Evolutionary conservation across 2,329 filamentous ascomycete genomes (phyloP).

Genomic region (Leptographium flavum): DNA sequence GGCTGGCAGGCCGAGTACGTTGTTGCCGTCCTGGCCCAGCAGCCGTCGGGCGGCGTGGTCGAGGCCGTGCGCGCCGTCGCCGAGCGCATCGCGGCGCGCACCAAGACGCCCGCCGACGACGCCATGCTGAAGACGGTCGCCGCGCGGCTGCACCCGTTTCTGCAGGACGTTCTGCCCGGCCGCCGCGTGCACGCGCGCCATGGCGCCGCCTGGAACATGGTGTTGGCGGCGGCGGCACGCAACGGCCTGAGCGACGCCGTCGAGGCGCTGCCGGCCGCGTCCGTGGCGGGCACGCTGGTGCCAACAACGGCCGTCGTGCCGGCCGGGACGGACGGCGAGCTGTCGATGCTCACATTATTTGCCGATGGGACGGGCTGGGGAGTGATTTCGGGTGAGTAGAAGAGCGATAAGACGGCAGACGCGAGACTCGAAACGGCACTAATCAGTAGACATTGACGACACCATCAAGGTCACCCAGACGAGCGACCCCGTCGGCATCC

Average conservation of each 20-base stretch:
- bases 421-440: neutral
- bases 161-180: slow-evolving; percentile 61
- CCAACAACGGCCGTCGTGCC: slow-evolving; percentile 36
- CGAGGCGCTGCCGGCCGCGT: slow-evolving; percentile 33
- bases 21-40: slow-evolving; percentile 63
- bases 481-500: slow-evolving; percentile 62
- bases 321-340: slow-evolving; percentile 34
- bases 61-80: slow-evolving; percentile 58
- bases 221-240: slow-evolving; percentile 53
- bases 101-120: slow-evolving; percentile 19
- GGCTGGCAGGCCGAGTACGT: slow-evolving; percentile 77
- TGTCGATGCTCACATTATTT: slow-evolving; percentile 57
- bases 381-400: slow-evolving; percentile 52
- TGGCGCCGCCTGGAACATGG: slow-evolving; percentile 26
- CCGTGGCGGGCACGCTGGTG: slow-evolving; percentile 29
- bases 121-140: slow-evolving; percentile 44
- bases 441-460: slow-evolving; percentile 64
- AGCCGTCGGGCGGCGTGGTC: slow-evolving; percentile 52
- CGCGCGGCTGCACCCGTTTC: slow-evolving; percentile 58
- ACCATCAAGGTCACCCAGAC: slow-evolving; percentile 89
- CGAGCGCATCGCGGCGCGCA: slow-evolving; percentile 33
- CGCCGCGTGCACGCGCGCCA: slow-evolving; percentile 53
- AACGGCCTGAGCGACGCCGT: slow-evolving; percentile 59
- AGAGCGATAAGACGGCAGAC: neutral
- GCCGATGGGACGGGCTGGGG: slow-evolving; percentile 70